phyloP scores from a whole-genome alignment of 352 stramenopile species.

The Phytophthora aleatoria region DNA sequence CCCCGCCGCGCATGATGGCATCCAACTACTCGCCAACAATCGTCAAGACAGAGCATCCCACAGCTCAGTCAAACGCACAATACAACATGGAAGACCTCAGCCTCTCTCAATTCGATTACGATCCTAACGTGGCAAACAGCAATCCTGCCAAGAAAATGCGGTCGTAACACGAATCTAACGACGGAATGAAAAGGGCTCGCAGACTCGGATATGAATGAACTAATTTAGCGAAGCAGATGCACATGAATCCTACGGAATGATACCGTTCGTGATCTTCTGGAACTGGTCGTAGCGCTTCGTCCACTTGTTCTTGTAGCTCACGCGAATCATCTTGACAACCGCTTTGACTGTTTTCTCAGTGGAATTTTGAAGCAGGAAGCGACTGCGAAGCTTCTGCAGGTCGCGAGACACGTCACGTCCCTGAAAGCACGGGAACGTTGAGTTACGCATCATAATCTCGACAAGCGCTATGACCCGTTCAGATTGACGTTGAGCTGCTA shows the following conservation, averaged over 20 bases:
- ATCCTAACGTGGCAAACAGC: conserved; percentile 41
- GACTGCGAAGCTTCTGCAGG: conserved; percentile 69
- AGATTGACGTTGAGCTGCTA: conserved; percentile 58
- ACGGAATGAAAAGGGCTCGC: neutral
- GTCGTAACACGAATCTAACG: conserved; percentile 15
- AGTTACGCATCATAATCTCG: conserved; percentile 87
- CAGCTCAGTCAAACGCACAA: conserved; percentile 31
- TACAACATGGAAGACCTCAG: conserved; percentile 85
- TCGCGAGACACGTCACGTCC: conserved; percentile 90
- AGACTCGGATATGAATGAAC: conserved; percentile 22
- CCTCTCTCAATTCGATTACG: conserved; percentile 86
- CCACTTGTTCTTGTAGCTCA: conserved; percentile 93
- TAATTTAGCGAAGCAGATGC: conserved; percentile 14
- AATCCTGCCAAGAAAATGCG: conserved; percentile 51
- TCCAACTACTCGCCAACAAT: conserved; percentile 27
- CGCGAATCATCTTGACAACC: conserved; percentile 88
- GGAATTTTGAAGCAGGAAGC: conserved; percentile 62
- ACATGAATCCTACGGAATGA: conserved; percentile 53
- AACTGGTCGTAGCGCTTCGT: conserved; percentile 95
- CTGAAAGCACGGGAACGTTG: conserved; percentile 78
- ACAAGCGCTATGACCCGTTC: conserved; percentile 74
- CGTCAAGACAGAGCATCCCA: conserved; percentile 30
- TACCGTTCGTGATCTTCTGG: conserved; percentile 92
- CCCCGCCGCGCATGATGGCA: conserved; percentile 47
- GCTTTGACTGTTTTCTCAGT: conserved; percentile 72